Percentiles rank a stretch among this genome's conserved stretches.
These are phyloP conservation scores for Penicillium expansum DNA, from an alignment of 2,329 filamentous ascomycete genomes.

Conservation along the genomic window DNA sequence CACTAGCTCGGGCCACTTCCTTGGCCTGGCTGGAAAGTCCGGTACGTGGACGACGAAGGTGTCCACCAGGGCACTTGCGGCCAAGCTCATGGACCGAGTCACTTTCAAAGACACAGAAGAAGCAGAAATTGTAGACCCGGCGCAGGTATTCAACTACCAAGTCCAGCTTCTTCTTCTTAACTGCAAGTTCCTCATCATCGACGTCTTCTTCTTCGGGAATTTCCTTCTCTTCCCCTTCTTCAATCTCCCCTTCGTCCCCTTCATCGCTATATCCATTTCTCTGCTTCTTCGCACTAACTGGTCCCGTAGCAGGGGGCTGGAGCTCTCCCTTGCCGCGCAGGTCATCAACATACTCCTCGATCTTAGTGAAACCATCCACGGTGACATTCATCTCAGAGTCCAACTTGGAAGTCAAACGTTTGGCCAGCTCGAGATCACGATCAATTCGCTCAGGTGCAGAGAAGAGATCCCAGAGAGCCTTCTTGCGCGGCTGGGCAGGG, in stretches of 20 bases:
- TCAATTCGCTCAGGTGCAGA: conserved; percentile 91
- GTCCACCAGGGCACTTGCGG: conserved; percentile 94
- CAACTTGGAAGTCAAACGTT: conserved; percentile 77
- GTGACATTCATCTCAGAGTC: conserved; percentile 78
- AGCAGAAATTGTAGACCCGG: conserved; percentile 97
- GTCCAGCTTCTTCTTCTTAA: conserved; percentile 96
- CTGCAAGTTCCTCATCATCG: conserved; percentile 83
- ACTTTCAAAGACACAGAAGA: conserved; percentile 98
- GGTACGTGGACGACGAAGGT: conserved; percentile 84
- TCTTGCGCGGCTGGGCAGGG: conserved; percentile 80
- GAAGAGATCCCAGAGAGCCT: conserved; percentile 94
- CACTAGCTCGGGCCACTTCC: conserved; percentile 80
- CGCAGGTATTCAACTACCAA: conserved; percentile 94
- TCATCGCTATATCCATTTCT: conserved; percentile 48
- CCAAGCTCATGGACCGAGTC: conserved; percentile 95
- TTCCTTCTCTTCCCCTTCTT: conserved; percentile 78
- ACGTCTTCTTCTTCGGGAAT: conserved; percentile 66
- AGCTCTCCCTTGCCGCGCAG: conserved; percentile 73
- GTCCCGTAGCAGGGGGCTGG: conserved; percentile 56
- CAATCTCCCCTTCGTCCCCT: conserved; percentile 59
- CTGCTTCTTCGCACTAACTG: conserved; percentile 53
- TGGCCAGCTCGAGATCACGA: conserved; percentile 80
- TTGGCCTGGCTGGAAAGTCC: conserved; percentile 81
- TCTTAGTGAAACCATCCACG: conserved; percentile 72
- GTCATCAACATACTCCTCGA: conserved; percentile 83